These are phyloP conservation scores for Orbilia blumenaviensis DNA, from an alignment of 2,329 filamentous ascomycete species.

Conservation along the genomic window DNA sequence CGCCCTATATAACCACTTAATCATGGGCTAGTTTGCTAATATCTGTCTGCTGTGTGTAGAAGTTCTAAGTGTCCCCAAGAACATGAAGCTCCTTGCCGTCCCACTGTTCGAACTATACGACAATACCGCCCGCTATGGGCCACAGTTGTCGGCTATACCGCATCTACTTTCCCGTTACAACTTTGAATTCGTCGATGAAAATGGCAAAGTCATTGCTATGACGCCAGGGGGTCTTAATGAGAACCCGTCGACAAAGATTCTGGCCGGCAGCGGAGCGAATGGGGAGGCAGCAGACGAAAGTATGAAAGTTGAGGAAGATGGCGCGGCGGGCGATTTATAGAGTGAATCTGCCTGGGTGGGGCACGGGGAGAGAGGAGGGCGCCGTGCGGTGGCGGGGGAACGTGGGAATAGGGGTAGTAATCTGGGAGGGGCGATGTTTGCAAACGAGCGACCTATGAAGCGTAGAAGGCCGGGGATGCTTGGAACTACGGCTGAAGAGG, in stretches of 20 bases:
- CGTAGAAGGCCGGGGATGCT: neutral
- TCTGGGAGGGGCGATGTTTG: neutral
- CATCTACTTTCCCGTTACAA: constrained; percentile 95
- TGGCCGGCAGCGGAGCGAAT: constrained; percentile 31
- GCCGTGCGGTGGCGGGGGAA: neutral
- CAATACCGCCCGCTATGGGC: constrained; percentile 92
- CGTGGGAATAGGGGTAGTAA: neutral
- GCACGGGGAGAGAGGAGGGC: neutral
- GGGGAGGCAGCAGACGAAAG: constrained; percentile 34
- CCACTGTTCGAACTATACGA: constrained; percentile 98
- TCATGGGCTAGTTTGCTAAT: neutral
- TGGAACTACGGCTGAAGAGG: neutral
- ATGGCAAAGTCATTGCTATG: constrained; percentile 82
- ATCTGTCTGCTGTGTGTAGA: constrained; percentile 63
- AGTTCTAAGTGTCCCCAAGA: constrained; percentile 95
- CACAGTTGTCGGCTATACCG: constrained; percentile 93
- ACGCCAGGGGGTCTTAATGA: constrained; percentile 70
- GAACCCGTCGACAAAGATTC: constrained; percentile 32
- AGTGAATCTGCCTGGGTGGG: constrained; percentile 1
- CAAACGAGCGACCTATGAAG: neutral
- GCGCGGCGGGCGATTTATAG: constrained; percentile 48
- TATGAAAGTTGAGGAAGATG: constrained; percentile 52
- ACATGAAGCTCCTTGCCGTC: constrained; percentile 98
- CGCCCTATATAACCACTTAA: neutral
- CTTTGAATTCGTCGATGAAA: constrained; percentile 96